Base-by-base conservation (phyloP, 1,139 yeast genomes). In the Suhomyces atakaporum region DNA sequence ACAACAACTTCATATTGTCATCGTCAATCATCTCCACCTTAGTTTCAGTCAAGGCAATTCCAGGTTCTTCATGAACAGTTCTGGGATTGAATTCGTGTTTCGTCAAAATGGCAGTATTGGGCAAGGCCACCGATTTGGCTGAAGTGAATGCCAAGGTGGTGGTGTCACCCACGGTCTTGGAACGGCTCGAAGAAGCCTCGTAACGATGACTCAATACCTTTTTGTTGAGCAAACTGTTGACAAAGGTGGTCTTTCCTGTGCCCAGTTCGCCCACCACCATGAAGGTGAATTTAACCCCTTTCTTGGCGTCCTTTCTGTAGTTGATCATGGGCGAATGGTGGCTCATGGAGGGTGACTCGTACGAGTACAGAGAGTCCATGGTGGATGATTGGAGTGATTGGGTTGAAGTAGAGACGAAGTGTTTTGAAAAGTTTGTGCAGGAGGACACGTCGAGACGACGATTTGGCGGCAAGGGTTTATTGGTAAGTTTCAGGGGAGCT, bases 261-360 rank as follows among this genome's bases (percentile, higher is more conserved):
- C 62, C 62, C 55, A 49, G 55, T 36, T 56, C 62, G 4, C 62
- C 62, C 7, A 52, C 59, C 25, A 54, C 58, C 60, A 56, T 54
- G 42, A 56, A 53, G 33, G 62, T 54, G 62, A 89, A 87, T 52
- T 88, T 83, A 52, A 87, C 76, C 31, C 95, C 96, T 56, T 88
- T 84, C 57, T 83, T 84, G 53, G 84, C 80, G 54, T 87, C 94
- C 58, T 85, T 86, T 62, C 74, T 69, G 62, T 60, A 71, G 52
- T 70, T 69, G 49, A 71, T 69, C 66, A 71, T 67, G 31, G 77
- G 75, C 16, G 76, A 69, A 46, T 67, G 63, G 39, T 43, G 45
- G 36, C 52, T 52, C 58, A 58, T 57, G 18, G 63, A 58, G 20
- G 70, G 70, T 41, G 70, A 63, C 31, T 62, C 69, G 43, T 53